These are phyloP conservation scores for Cutaneotrichosporon cyanovorans DNA, from an alignment of 1,284 basidiomycete genomes.

Conservation along the genomic window DNA sequence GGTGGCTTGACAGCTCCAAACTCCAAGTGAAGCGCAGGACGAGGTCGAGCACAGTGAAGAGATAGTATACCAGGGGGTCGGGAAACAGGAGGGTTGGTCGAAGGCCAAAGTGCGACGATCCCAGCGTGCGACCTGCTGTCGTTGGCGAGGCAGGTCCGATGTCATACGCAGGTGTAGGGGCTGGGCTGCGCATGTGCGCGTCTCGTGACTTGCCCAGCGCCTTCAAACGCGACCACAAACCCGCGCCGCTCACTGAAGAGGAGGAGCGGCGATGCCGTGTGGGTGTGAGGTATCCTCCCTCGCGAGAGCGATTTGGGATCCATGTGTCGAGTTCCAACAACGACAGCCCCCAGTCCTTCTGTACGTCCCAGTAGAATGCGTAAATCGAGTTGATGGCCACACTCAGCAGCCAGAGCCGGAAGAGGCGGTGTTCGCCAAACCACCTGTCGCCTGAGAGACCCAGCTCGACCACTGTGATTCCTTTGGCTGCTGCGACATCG, in stretches of 20 bases:
- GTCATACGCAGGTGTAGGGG: slow-evolving; percentile 6
- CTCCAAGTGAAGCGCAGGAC: slow-evolving; percentile 91
- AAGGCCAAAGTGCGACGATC: slow-evolving; percentile 56
- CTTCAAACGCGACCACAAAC: too few species aligned
- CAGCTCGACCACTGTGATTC: slow-evolving; percentile 42
- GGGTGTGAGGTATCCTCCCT: not conserved
- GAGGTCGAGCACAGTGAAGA: slow-evolving; percentile 75
- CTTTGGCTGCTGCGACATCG: slow-evolving; percentile 53
- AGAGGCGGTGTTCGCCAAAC: slow-evolving; percentile 69
- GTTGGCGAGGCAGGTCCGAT: slow-evolving; percentile 4
- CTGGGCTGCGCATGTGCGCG: slow-evolving; percentile 3
- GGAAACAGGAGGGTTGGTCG: slow-evolving; percentile 65
- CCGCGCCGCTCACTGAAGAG: not conserved
- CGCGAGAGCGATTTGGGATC: slow-evolving; percentile 9
- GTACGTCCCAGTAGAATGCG: slow-evolving; percentile 99
- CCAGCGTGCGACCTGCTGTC: slow-evolving; percentile 21
- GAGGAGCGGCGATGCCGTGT: not conserved
- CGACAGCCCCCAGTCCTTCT: slow-evolving; percentile 93
- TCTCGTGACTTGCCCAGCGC: not conserved
- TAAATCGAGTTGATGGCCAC: slow-evolving; percentile 85
- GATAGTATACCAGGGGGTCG: slow-evolving; percentile 70
- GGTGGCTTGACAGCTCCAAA: slow-evolving; percentile 79
- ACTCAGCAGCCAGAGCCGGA: slow-evolving; percentile 77
- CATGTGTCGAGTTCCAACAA: slow-evolving; percentile 54
- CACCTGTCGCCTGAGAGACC: slow-evolving; percentile 51